Conservation (phyloP, 352 stramenopile species). For the Phytophthora europaea region DNA sequence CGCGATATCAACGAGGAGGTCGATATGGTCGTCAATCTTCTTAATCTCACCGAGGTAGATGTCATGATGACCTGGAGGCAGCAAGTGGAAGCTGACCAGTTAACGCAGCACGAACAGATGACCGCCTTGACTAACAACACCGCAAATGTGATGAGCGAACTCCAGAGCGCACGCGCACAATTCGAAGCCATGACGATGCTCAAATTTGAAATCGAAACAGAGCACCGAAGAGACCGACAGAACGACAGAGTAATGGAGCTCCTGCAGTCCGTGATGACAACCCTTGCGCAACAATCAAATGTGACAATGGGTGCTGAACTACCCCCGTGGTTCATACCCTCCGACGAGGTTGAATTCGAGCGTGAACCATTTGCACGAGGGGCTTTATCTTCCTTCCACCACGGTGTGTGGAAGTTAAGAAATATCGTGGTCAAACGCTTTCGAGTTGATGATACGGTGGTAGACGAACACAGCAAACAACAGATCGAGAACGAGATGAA, state of each 20-base stretch:
- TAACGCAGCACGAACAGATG: slow-evolving; percentile 3
- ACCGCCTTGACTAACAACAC: neutral
- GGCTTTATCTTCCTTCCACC: slow-evolving; percentile 31
- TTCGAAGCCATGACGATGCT: slow-evolving; percentile 9
- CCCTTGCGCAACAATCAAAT: neutral
- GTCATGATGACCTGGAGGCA: slow-evolving; percentile 3
- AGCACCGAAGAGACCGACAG: neutral
- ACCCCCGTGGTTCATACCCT: slow-evolving; percentile 23
- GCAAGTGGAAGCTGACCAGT: slow-evolving; percentile 15
- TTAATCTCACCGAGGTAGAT: neutral
- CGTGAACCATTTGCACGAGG: slow-evolving; percentile 19
- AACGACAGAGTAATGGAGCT: neutral
- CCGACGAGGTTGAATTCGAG: slow-evolving; percentile 27
- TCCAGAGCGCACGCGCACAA: neutral
- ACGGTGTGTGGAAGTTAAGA: slow-evolving; percentile 21
- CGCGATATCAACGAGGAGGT: slow-evolving; percentile 26
- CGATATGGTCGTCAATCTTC: slow-evolving; percentile 21
- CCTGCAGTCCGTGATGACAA: slow-evolving; percentile 8
- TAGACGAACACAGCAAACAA: neutral
- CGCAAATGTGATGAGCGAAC: slow-evolving; percentile 2
- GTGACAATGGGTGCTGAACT: neutral
- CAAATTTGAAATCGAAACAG: slow-evolving; percentile 16
- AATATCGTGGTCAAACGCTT: slow-evolving; percentile 49
- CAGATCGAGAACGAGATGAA: slow-evolving; percentile 32
- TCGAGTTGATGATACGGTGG: slow-evolving; percentile 4